Conservation (phyloP, 257 asterid genomes). For the Solanum pennellii region DNA sequence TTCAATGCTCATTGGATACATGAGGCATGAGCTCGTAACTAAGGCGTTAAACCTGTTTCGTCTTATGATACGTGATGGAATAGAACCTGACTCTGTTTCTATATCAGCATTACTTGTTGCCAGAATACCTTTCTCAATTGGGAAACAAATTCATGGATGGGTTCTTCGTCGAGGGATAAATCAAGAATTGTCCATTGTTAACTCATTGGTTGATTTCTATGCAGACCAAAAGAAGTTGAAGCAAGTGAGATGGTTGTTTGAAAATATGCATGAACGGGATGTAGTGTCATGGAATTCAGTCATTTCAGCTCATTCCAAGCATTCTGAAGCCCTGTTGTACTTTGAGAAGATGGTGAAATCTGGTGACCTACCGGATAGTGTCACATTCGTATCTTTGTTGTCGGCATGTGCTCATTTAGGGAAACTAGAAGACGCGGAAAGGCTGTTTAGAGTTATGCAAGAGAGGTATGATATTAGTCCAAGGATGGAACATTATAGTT, state of each 20-base stretch:
- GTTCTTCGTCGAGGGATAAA: conserved; percentile 42
- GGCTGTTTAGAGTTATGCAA: conserved; percentile 36
- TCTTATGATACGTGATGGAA: conserved; percentile 33
- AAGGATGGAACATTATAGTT: conserved; percentile 62
- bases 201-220: conserved; percentile 57
- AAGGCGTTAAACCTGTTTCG: conserved; percentile 34
- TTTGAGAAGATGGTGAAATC: conserved; percentile 35
- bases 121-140: conserved; percentile 7
- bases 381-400: conserved; percentile 60
- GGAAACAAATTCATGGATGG: conserved; percentile 68
- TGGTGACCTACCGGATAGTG: conserved; percentile 27
- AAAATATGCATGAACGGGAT: conserved; percentile 47
- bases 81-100: conserved; percentile 50
- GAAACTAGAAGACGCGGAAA: conserved; percentile 53
- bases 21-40: conserved; percentile 40
- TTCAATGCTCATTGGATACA: conserved; percentile 57
- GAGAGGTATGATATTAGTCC: conserved; percentile 37
- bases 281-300: conserved; percentile 78
- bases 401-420: conserved; percentile 61
- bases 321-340: conserved; percentile 39
- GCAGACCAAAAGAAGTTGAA: conserved; percentile 17
- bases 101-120: conserved; percentile 42
- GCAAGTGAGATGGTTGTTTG: conserved; percentile 40
- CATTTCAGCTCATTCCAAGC: conserved; percentile 59
- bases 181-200: conserved; percentile 37